These are phyloP conservation scores for Ascochyta clinopodiicola DNA, from an alignment of 2,329 filamentous ascomycete species.

Conservation along the genomic window DNA sequence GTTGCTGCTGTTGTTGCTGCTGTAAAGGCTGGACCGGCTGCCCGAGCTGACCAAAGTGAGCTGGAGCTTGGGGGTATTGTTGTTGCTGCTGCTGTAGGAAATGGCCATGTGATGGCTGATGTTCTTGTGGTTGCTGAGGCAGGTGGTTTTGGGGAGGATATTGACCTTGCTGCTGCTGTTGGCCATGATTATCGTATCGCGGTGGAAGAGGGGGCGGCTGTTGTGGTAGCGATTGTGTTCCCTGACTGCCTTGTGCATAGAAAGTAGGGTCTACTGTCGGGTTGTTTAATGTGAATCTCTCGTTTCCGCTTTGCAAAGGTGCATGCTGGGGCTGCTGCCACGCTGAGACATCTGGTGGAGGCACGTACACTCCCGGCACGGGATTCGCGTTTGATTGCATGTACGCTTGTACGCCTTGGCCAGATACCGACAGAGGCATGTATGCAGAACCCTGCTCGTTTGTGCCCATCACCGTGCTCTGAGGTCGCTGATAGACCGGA, in stretches of 20 bases:
- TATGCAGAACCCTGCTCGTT: constrained; percentile 44
- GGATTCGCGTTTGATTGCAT: constrained; percentile 44
- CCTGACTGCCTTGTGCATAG: constrained; percentile 36
- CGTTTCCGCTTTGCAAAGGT: constrained; percentile 37
- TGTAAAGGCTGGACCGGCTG: constrained; percentile 28
- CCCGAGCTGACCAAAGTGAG: constrained; percentile 23
- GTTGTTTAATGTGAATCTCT: constrained; percentile 43
- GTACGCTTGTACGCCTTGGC: constrained; percentile 44
- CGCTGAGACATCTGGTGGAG: constrained; percentile 45
- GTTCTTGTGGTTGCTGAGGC: constrained; percentile 17
- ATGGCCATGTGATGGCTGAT: constrained; percentile 13
- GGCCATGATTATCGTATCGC: constrained; percentile 18
- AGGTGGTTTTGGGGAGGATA: constrained; percentile 17
- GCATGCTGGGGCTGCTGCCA: constrained; percentile 49
- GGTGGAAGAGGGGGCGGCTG: constrained; percentile 22
- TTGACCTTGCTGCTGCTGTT: constrained; percentile 18
- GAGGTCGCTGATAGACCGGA: constrained; percentile 27
- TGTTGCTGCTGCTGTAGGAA: constrained; percentile 21
- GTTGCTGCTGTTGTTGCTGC: constrained; percentile 25
- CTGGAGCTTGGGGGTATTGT: constrained; percentile 17
- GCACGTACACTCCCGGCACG: constrained; percentile 45
- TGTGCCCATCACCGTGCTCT: constrained; percentile 34
- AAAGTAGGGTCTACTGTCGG: constrained; percentile 35
- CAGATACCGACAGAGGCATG: constrained; percentile 41
- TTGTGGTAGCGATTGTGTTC: constrained; percentile 22